Evolutionary conservation across 257 asterid genomes (phyloP), one percentile per base, ranked within the genome.

Genomic region (Jacaranda copaia): DNA sequence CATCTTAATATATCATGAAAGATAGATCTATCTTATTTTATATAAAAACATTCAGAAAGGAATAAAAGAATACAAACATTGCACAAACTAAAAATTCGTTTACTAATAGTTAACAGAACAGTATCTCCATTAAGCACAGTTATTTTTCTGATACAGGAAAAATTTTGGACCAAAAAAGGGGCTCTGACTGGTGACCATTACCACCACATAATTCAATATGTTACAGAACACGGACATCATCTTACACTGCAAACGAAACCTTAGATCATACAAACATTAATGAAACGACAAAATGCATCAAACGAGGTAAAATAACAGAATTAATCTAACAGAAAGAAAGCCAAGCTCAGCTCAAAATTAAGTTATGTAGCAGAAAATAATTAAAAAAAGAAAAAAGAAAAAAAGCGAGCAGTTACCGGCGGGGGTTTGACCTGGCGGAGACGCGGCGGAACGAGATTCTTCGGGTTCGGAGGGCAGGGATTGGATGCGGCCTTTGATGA

Each of bases 401-500:
- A 52, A 32, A 5, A 12, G 16, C 0, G 38, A 8, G 61, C 59
- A 63, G 49, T 19, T 84, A 91, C 97, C 92, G 38, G 78, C 69
- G 76, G 88, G 69, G 75, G 70, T 75, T 67, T 71, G 84, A n/a
- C 38, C 62, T 6, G 75, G 16, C 25, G 82, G 79, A 70, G 63
- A 80, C 15, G 87, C 52, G 68, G 81, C 59, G 69, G 86, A 62
- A 77, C 7, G 70, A 64, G 88, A 74, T 68, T 83, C 84, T 73
- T 42, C 81, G 78, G 82, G 46, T 8, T 81, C 81, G 35, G 97
- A 73, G 13, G 95, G 87, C 3, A 95, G 89, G 77, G 88, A 63
- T 53, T 84, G 79, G 84, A 88, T 85, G 56, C 86, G 92, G 69
- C 98, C 98, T 59, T 98, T 87, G 82, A 95, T 93, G 46, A 93